These are phyloP conservation scores for Neltuma alba DNA, from an alignment of 306 rosid species.

Conservation along the genomic window DNA sequence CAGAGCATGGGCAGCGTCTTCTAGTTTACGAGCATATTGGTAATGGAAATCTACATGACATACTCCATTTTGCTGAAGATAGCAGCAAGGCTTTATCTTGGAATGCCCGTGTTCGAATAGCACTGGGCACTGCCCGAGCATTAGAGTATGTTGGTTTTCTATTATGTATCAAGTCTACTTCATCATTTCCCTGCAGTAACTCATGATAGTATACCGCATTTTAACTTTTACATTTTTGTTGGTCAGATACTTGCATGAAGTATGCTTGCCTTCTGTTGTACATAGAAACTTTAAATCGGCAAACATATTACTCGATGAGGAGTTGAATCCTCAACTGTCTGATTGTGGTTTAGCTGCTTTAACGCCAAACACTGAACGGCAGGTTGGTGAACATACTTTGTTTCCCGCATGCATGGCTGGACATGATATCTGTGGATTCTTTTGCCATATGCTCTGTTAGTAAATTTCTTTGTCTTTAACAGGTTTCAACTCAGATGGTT, in stretches of 20 bases:
- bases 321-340: too few relatives aligned
- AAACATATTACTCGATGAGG: too few relatives aligned
- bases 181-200: neutral
- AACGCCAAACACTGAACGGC: too few relatives aligned
- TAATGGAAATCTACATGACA: conserved; percentile 85
- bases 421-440: conserved; percentile 2
- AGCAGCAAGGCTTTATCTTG: conserved; percentile 75
- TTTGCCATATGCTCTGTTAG: conserved; percentile 2
- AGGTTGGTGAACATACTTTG: conserved; percentile 40
- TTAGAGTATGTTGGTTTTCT: conserved; percentile 73
- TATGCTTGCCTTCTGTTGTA: conserved; percentile 92
- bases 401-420: conserved; percentile 22
- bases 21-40: conserved; percentile 79
- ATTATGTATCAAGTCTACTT: conserved; percentile 22
- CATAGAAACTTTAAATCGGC: too few relatives aligned
- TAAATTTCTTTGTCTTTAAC: too few relatives aligned
- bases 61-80: conserved; percentile 86
- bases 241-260: conserved; percentile 95
- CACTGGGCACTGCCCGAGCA: conserved; percentile 98
- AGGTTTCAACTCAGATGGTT: too few relatives aligned
- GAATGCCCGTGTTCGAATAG: conserved; percentile 96
- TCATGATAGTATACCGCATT: conserved; percentile 5
- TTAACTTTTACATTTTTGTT: conserved; percentile 28
- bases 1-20: conserved; percentile 95
- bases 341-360: too few relatives aligned